Evolutionary conservation across 352 stramenopile genomes (phyloP).

Genomic region (Pythium diclinum): DNA sequence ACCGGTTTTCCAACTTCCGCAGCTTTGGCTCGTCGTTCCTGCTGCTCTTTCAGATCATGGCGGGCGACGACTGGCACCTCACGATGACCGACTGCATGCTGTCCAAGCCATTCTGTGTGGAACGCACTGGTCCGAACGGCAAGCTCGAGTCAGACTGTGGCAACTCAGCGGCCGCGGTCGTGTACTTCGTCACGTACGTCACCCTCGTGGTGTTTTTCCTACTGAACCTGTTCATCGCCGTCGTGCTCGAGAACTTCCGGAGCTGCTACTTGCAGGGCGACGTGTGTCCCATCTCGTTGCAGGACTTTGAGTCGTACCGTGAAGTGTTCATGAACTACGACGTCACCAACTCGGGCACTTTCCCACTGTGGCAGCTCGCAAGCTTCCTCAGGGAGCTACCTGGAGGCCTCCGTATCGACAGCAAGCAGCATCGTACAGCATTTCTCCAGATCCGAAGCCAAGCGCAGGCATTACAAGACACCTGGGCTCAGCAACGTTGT

Average conservation of each 20-base stretch:
- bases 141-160: slow-evolving; percentile 61
- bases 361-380: slow-evolving; percentile 65
- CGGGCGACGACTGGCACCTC: slow-evolving; percentile 77
- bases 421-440: slow-evolving; percentile 36
- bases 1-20: slow-evolving; percentile 70
- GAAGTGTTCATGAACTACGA: slow-evolving; percentile 72
- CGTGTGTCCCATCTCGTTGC: slow-evolving; percentile 67
- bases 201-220: slow-evolving; percentile 80
- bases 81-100: slow-evolving; percentile 81
- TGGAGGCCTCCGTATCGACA: slow-evolving; percentile 45
- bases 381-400: slow-evolving; percentile 59
- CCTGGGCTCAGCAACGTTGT: slow-evolving; percentile 23
- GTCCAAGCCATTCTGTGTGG: slow-evolving; percentile 52
- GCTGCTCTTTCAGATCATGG: slow-evolving; percentile 82
- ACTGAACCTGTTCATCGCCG: slow-evolving; percentile 79
- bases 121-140: slow-evolving; percentile 35
- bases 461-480: slow-evolving; percentile 51
- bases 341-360: slow-evolving; percentile 41
- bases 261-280: slow-evolving; percentile 77
- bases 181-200: slow-evolving; percentile 75
- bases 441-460: slow-evolving; percentile 74
- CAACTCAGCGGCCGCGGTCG: slow-evolving; percentile 33
- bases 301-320: slow-evolving; percentile 73
- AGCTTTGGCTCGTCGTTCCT: slow-evolving; percentile 56
- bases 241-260: slow-evolving; percentile 82